phyloP scores from a whole-genome alignment of 169 alveolate genomes.

The Miamiensis avidus region DNA sequence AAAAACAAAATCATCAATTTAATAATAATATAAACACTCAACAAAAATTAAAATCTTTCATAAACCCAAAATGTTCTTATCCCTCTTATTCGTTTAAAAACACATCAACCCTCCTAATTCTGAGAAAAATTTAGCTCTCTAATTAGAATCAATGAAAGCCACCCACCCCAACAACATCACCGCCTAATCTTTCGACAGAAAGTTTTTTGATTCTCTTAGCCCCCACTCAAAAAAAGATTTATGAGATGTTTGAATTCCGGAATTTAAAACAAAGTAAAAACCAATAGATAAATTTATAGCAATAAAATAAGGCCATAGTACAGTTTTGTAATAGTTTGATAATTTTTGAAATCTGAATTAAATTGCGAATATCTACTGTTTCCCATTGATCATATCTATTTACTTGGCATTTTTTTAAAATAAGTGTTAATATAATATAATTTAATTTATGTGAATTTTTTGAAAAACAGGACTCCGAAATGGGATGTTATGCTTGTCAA shows the following conservation, averaged over 20 bases:
- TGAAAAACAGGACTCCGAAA: background rate
- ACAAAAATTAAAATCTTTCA: no score
- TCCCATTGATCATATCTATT: no score
- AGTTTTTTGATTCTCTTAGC: background rate
- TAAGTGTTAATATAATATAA: no score
- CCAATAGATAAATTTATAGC: no score
- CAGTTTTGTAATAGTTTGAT: no score
- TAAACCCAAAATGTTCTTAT: background rate
- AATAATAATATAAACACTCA: no score
- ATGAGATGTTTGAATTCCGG: background rate
- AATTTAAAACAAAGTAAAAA: background rate
- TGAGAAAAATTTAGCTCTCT: background rate
- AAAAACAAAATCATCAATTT: no score
- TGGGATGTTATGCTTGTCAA: background rate
- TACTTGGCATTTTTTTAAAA: no score
- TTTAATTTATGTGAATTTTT: background rate
- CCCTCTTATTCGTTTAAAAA: background rate
- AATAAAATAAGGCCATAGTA: background rate
- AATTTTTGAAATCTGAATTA: no score
- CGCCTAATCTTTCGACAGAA: background rate
- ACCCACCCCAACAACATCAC: background rate
- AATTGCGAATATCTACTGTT: no score
- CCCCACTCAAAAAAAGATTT: background rate
- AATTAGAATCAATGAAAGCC: no score
- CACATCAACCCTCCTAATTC: background rate